Percentiles rank a stretch among this genome's conserved stretches.
phyloP scores from a whole-genome alignment of 345 rosid genomes.

The Hirschfeldia incana region DNA sequence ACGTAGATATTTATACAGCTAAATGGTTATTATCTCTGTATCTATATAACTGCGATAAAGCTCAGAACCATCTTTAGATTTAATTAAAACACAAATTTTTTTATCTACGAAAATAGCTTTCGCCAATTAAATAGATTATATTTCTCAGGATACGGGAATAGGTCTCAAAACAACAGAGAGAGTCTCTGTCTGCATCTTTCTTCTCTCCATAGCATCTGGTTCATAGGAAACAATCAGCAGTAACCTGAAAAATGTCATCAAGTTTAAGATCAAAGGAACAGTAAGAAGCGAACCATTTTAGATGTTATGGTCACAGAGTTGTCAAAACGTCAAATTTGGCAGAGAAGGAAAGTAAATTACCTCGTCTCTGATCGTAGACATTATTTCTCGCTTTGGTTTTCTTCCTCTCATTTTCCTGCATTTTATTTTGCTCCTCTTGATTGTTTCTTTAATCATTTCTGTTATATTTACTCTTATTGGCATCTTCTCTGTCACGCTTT shows the following conservation, averaged over 20 bases:
- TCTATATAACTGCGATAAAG: not conserved
- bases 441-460: constrained; percentile 56
- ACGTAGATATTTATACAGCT: not conserved
- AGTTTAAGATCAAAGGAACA: constrained; percentile 4
- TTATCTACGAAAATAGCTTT: not conserved
- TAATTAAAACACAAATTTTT: not conserved
- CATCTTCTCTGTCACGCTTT: constrained; percentile 42
- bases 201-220: constrained; percentile 34
- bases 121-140: not conserved
- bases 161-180: constrained; percentile 84
- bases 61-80: no score
- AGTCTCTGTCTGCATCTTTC: constrained; percentile 72
- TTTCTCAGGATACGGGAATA: constrained; percentile 86
- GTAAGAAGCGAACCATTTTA: not conserved
- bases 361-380: constrained; percentile 75
- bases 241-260: not conserved
- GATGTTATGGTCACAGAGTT: constrained; percentile 2
- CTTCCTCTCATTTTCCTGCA: constrained; percentile 61
- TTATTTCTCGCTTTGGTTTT: constrained; percentile 65
- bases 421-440: constrained; percentile 54
- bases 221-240: constrained; percentile 72
- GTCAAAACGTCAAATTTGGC: not conserved
- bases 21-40: not conserved
- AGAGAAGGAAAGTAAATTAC: constrained; percentile 38
- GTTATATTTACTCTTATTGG: constrained; percentile 50